Conservation (phyloP, 495 filamentous ascomycete species). For the Aspergillus ellipticus region DNA sequence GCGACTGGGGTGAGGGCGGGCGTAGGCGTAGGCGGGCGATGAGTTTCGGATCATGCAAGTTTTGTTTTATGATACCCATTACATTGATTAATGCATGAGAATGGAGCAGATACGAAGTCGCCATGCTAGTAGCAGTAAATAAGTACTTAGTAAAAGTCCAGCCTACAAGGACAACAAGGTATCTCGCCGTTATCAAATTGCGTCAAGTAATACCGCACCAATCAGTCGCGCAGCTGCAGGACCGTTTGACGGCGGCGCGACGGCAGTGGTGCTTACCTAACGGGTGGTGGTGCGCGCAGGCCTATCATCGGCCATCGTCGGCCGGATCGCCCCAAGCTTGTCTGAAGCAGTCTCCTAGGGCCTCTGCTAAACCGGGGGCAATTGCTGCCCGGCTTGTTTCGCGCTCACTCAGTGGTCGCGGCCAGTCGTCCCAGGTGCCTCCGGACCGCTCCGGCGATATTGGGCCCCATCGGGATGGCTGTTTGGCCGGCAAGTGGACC, state of each 20-base stretch:
- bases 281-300: not conserved
- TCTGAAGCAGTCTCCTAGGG: not conserved
- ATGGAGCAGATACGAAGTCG: not conserved
- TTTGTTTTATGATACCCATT: conserved; percentile 22
- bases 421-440: not conserved
- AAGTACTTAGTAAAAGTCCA: too few relatives aligned
- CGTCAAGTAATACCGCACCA: not conserved
- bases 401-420: too few relatives aligned
- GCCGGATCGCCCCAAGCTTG: not conserved
- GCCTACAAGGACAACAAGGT: too few relatives aligned
- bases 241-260: not conserved
- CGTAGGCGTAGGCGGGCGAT: not conserved
- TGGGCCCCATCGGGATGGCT: not conserved
- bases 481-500: conserved; percentile 16
- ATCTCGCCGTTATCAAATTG: not conserved
- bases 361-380: not conserved
- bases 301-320: not conserved
- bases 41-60: conserved; percentile 8
- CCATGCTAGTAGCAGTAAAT: not conserved
- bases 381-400: not conserved
- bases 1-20: conserved; percentile 65
- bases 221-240: not conserved
- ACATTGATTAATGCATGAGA: conserved; percentile 9
- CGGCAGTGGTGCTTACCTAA: not conserved
- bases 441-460: not conserved